phyloP scores from a whole-genome alignment of 768 basidiomycete genomes.

The Lactarius hengduanensis region DNA sequence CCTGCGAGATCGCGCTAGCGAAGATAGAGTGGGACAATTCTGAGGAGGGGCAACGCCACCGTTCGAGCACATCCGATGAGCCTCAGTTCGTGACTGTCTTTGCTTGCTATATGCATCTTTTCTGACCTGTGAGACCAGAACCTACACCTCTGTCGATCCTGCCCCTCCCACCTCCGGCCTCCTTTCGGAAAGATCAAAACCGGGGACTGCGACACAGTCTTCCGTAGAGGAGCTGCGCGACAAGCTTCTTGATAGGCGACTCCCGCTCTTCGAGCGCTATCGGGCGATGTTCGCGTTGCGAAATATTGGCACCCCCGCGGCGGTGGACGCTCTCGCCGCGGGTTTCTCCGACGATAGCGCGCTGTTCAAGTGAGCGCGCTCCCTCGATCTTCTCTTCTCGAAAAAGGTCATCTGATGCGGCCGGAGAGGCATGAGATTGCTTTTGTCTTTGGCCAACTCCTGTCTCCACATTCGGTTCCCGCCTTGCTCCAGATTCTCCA shows the following conservation, averaged over 20 bases:
- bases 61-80: slow-evolving; percentile 35
- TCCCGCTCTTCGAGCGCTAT: slow-evolving; percentile 89
- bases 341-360: slow-evolving; percentile 90
- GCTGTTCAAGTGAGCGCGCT: slow-evolving; percentile 76
- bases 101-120: neutral
- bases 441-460: slow-evolving; percentile 95
- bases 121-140: slow-evolving; percentile 39
- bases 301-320: slow-evolving; percentile 82
- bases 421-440: slow-evolving; percentile 88
- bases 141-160: slow-evolving; percentile 85
- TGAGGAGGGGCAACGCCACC: slow-evolving; percentile 60
- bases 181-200: slow-evolving; percentile 51
- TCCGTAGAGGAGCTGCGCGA: slow-evolving; percentile 55
- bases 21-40: slow-evolving; percentile 93
- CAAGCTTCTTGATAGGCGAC: slow-evolving; percentile 60
- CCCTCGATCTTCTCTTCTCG: neutral
- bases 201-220: slow-evolving; percentile 47
- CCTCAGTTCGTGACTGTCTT: slow-evolving; percentile 39
- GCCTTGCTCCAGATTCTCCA: slow-evolving; percentile 77
- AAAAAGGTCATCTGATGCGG: slow-evolving; percentile 3
- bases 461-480: slow-evolving; percentile 85
- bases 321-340: slow-evolving; percentile 86
- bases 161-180: slow-evolving; percentile 76
- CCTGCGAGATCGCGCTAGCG: slow-evolving; percentile 94
- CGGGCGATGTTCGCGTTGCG: slow-evolving; percentile 98